Percentiles rank a stretch among this genome's conserved stretches.
These are phyloP conservation scores for Coffea humblotiana DNA, from an alignment of 305 asterid genomes.

Conservation along the genomic window DNA sequence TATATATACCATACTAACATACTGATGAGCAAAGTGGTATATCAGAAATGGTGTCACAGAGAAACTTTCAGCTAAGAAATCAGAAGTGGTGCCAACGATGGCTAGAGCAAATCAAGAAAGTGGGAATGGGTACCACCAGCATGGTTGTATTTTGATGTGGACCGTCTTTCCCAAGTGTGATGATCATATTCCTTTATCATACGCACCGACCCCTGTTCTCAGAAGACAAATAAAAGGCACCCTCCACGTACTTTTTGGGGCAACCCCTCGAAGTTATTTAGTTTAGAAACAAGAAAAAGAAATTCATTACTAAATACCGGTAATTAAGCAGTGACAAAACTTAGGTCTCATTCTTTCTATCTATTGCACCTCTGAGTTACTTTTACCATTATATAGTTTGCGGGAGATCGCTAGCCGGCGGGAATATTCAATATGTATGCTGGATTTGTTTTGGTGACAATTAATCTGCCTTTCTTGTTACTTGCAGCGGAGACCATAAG, in stretches of 20 bases:
- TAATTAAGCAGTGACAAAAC: too few species aligned
- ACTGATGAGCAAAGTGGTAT: background rate
- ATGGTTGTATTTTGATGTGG: background rate
- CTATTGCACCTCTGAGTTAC: background rate
- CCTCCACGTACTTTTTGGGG: background rate
- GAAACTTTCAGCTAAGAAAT: conserved; percentile 3
- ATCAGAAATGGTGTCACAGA: background rate
- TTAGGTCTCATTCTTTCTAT: background rate
- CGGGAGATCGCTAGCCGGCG: background rate
- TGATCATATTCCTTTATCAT: background rate
- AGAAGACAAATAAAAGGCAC: background rate
- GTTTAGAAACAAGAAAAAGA: background rate
- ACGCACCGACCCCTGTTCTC: background rate
- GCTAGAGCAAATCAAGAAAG: conserved; percentile 26
- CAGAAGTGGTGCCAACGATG: conserved; percentile 59
- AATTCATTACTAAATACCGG: too few species aligned
- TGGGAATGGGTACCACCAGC: background rate
- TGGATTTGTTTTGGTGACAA: too few species aligned
- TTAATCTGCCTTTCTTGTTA: too few species aligned
- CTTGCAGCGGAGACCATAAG: too few species aligned
- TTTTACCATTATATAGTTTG: background rate
- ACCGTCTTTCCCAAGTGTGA: background rate
- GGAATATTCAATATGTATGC: too few species aligned
- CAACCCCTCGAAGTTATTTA: background rate
- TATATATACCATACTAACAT: background rate